These are phyloP conservation scores for Aristolochia californica DNA, from an alignment of 164 flowering plant species.

Conservation along the genomic window DNA sequence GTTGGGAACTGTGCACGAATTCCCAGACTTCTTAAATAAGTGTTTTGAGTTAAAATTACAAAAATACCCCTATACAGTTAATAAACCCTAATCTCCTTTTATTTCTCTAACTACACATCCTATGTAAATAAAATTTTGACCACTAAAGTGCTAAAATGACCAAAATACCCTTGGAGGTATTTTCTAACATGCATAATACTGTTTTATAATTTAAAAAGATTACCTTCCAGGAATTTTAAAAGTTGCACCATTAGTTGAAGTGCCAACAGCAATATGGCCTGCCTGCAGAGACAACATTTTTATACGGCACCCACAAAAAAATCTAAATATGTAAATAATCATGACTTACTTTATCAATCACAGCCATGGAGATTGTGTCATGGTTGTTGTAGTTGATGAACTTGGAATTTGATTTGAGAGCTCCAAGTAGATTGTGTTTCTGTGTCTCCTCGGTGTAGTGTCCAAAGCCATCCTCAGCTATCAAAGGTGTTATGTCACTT, in stretches of 20 bases:
- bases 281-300: slow-evolving; percentile 27
- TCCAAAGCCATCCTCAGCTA: slow-evolving; percentile 3
- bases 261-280: slow-evolving; percentile 89
- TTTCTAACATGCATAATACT: too few species aligned
- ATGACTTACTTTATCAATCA: slow-evolving; percentile 61
- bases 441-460: slow-evolving; percentile 19
- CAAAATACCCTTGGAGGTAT: too few species aligned
- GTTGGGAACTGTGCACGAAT: too few species aligned
- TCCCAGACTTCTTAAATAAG: too few species aligned
- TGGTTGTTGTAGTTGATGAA: slow-evolving; percentile 50
- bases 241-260: slow-evolving; percentile 96
- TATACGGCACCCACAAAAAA: background rate
- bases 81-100: too few species aligned
- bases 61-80: too few species aligned
- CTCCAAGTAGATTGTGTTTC: slow-evolving; percentile 17
- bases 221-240: slow-evolving; percentile 96
- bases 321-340: background rate
- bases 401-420: slow-evolving; percentile 19
- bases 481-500: slow-evolving; percentile 9
- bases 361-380: slow-evolving; percentile 94
- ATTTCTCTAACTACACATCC: too few species aligned
- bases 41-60: too few species aligned
- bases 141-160: too few species aligned
- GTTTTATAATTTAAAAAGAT: too few species aligned
- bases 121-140: too few species aligned